Evolutionary conservation across 306 rosid species (phyloP).

Genomic region (Castanea mollissima): DNA sequence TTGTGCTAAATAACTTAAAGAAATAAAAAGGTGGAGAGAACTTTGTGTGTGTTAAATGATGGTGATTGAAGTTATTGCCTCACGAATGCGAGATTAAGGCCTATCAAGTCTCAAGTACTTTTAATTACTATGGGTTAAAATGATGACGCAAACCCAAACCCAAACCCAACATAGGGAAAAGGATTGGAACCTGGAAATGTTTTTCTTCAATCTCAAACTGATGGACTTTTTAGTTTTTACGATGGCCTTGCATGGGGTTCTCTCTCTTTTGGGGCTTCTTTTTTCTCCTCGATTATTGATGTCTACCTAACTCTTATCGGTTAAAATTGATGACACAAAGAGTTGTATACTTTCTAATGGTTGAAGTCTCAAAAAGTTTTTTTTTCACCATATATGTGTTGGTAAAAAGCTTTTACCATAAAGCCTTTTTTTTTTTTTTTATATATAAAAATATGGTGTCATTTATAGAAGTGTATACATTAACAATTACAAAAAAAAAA

Average conservation of each 20-base stretch:
- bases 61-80: no score
- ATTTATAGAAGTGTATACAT: no score
- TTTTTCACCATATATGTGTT: background rate
- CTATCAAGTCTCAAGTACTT: background rate
- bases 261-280: background rate
- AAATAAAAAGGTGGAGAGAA: no score
- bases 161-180: background rate
- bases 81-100: background rate
- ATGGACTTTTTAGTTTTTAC: background rate
- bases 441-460: no score
- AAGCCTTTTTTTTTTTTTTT: no score
- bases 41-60: no score
- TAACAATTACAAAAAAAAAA: no score
- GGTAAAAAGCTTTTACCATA: no score
- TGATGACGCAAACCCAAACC: background rate
- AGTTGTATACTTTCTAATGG: background rate
- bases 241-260: background rate
- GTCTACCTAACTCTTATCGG: background rate
- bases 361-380: background rate
- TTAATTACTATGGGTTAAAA: background rate
- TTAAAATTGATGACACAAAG: background rate
- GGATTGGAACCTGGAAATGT: background rate
- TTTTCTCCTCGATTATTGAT: background rate
- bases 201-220: background rate
- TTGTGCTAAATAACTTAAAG: no score